Conservation (phyloP, 371 early-diverging fungal species). For the Umbelopsis sp. region DNA sequence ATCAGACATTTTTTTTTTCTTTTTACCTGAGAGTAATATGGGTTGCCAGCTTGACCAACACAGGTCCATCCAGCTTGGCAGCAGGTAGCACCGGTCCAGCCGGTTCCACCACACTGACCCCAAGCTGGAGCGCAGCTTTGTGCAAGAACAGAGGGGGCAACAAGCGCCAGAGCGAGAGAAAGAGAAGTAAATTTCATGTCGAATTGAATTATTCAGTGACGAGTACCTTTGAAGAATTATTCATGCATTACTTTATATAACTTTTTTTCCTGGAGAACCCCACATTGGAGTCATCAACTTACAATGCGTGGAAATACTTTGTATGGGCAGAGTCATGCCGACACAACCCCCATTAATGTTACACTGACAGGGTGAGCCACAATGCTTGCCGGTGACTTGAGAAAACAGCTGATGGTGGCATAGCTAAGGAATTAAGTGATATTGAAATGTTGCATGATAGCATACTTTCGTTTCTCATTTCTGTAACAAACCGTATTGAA, state of each 20-base stretch:
- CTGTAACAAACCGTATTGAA: no score
- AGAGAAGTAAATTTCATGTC: neutral
- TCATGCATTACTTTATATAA: neutral
- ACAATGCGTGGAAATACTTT: neutral
- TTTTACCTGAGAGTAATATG: slow-evolving; percentile 21
- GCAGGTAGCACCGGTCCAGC: slow-evolving; percentile 29
- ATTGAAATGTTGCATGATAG: no score
- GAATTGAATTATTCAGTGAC: neutral
- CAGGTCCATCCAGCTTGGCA: slow-evolving; percentile 24
- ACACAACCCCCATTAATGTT: neutral
- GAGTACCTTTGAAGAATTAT: neutral
- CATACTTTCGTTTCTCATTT: no score
- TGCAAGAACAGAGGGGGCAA: neutral
- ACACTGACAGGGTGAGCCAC: neutral
- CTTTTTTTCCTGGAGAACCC: neutral
- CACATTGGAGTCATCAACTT: neutral
- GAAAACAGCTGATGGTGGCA: no score
- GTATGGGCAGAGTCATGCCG: neutral
- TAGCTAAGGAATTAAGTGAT: no score
- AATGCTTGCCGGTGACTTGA: no score
- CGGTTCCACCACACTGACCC: slow-evolving; percentile 27
- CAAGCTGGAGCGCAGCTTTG: neutral
- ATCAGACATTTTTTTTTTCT: neutral
- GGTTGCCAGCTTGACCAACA: neutral
- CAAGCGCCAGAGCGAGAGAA: neutral